Percentiles rank a stretch among this genome's conserved stretches.
These are phyloP conservation scores for Cryomyces antarcticus DNA, from an alignment of 495 filamentous ascomycete genomes.

Conservation along the genomic window DNA sequence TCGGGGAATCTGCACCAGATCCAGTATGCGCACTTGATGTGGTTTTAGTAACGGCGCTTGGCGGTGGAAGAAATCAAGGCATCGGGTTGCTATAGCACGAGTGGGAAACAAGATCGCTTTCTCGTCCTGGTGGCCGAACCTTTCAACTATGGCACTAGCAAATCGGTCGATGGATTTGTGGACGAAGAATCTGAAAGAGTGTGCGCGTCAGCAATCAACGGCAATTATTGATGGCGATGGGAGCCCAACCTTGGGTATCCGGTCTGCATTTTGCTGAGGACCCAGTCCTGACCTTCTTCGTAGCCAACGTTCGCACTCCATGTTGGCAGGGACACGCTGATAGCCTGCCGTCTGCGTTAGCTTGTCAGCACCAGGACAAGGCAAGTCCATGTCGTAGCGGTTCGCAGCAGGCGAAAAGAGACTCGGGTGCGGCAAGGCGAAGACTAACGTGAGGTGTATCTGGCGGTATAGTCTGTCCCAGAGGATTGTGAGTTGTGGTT, in stretches of 20 bases:
- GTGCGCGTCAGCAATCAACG: too few relatives aligned
- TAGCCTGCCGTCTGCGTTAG: constrained; percentile 36
- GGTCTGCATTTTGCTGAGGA: constrained; percentile 63
- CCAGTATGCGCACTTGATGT: constrained; percentile 37
- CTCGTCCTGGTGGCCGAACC: constrained; percentile 38
- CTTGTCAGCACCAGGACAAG: neutral
- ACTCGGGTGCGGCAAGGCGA: too few relatives aligned
- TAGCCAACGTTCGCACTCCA: constrained; percentile 83
- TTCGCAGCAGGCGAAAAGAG: too few relatives aligned
- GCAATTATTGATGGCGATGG: too few relatives aligned
- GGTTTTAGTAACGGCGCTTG: constrained; percentile 27
- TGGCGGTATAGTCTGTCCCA: too few relatives aligned
- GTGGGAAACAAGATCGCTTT: constrained; percentile 70
- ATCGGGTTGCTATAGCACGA: constrained; percentile 39
- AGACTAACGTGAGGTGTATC: too few relatives aligned
- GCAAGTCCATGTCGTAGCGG: neutral
- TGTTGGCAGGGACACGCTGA: constrained; percentile 88
- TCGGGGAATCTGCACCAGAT: constrained; percentile 34
- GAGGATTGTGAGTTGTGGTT: too few relatives aligned
- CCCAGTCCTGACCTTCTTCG: constrained; percentile 78
- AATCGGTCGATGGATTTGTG: constrained; percentile 66
- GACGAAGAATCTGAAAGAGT: constrained; percentile 56
- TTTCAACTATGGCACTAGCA: constrained; percentile 40
- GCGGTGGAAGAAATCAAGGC: constrained; percentile 46
- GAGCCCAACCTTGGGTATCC: constrained; percentile 66